Conservation (phyloP, 2,329 filamentous ascomycete genomes). For the Lasiodiplodia theobromae region DNA sequence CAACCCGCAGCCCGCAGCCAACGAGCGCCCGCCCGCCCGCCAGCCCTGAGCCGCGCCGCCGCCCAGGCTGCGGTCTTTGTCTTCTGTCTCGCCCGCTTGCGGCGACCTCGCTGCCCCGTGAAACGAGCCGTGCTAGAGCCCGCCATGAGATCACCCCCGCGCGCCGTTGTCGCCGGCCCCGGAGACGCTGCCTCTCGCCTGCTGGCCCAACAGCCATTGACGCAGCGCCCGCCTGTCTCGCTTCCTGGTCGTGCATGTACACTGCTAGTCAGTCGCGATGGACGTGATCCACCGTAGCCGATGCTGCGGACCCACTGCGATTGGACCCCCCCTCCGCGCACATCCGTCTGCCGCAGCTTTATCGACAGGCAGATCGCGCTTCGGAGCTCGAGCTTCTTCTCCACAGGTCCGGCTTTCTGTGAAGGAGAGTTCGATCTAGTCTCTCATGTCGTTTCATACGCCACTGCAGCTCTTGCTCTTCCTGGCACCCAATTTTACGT, state of each 20-base stretch:
- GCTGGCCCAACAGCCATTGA: constrained; percentile 10
- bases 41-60: neutral
- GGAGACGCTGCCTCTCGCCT: neutral
- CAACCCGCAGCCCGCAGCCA: constrained; percentile 3
- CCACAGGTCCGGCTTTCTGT: neutral
- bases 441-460: constrained; percentile 6
- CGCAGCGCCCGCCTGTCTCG: neutral
- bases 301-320: constrained; percentile 18
- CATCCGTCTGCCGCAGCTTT: constrained; percentile 19
- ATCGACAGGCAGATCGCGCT: constrained; percentile 25
- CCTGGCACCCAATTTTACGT: constrained; percentile 9
- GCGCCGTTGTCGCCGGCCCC: constrained; percentile 21
- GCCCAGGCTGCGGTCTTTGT: constrained; percentile 11
- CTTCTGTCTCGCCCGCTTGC: constrained; percentile 4
- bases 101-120: neutral
- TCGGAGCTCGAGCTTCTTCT: constrained; percentile 25
- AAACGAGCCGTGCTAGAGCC: neutral
- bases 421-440: constrained; percentile 1
- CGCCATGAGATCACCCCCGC: constrained; percentile 9
- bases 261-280: constrained; percentile 23
- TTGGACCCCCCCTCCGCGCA: constrained; percentile 25
- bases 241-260: constrained; percentile 4
- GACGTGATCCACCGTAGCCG: constrained; percentile 23
- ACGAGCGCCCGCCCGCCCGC: constrained; percentile 1
- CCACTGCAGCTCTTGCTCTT: neutral